Base-by-base conservation (phyloP, 352 stramenopile species). In the Phytophthora fragariaefolia region DNA sequence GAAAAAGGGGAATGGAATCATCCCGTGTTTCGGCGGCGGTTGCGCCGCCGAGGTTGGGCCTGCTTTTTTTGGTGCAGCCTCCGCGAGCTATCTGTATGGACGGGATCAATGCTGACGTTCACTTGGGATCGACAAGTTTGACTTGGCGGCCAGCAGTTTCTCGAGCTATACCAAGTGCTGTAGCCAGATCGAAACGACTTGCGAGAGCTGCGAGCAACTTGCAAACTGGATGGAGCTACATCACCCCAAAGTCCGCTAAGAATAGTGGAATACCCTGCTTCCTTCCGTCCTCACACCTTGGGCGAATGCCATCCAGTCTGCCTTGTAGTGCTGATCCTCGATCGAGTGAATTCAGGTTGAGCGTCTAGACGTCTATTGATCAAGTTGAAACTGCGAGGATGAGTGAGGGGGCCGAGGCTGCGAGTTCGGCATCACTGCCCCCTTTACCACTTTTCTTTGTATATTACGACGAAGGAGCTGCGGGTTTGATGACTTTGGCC, bases 1-100 rank as follows among this genome's bases (percentile, higher is more conserved):
- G 72, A 87, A 89, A 89, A 82, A 54, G 38, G 71, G 74, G 82
- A 90, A 88, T 90, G 81, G 66, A 73, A 89, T 73, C 84, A 92
- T 92, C 54, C 56, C 58, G 51, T 53, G 22, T 63, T 66, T 2
- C 23, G 34, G 23, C 53, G 71, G 62, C 53, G 58, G 57, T 73
- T 76, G 62, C 61, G 24, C 57, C 20, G 24, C 38, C 43, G 58
- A 20, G 45, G 56, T 68, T 59, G 5, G 30, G 52, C 43, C 20
- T 22, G 47, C 61, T 59, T 71, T 50, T 61, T 60, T 68, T 68
- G 47, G 56, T 13, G 47, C 42, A 32, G 18, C 9, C 22, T 56
- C 17, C 23, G 24, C 28, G n/a, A 56, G 23, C 42, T 69, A 63
- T 58, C 32, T 70, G 36, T 63, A 32, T 40, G n/a, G n/a, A n/a